Evolutionary conservation across 345 rosid genomes (phyloP), one percentile per base, ranked within the genome.

Genomic region (Gossypioides kirkii): DNA sequence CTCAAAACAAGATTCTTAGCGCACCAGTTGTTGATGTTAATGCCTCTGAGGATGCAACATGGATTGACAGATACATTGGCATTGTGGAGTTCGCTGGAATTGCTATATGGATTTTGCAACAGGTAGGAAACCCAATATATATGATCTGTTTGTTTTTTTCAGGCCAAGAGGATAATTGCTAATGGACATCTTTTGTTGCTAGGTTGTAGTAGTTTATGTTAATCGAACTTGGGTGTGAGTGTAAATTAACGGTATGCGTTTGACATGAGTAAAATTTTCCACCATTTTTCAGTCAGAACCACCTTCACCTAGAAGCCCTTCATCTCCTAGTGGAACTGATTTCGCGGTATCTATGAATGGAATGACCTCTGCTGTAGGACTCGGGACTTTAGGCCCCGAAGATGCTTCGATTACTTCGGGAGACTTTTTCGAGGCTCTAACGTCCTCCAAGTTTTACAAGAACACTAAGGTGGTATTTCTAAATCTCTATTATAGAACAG

Each of bases 61-160:
- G 99, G 99, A 87, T 95, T 49, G 99, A 95, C 68, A 84, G 96
- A 69, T 95, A 95, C 82, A 81, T 93, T 61, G 99, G 99, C 75
- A 83, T 95, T 75, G 98, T 92, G 64, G 99, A 95, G 84, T 87
- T 90, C 69, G 94, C 98, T 2, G 99, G 99, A 60, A 91, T 95
- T 69, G 98, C 82, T 52, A 94, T 93, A 11, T 95, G 99, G 99
- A 94, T 92, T 72, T 84, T 92, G 78, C 96, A 91, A 68, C 99
- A 95, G 97, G 99, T 94, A 54, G 14, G 14, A 67, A 66, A 66
- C 20, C 11, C 38, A 32, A 32, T 32, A 32, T 32, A 5, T 32
- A 32, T 32, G 38, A 32, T 32, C 38, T 32, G 38, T 32, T 32
- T 32, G 38, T 32, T 32, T 32, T 32, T 32, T 32, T 32, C 38